Percentiles rank a stretch among this genome's conserved stretches.
phyloP scores from a whole-genome alignment of 176 grass and related monocot species.

The Pharus latifolius region DNA sequence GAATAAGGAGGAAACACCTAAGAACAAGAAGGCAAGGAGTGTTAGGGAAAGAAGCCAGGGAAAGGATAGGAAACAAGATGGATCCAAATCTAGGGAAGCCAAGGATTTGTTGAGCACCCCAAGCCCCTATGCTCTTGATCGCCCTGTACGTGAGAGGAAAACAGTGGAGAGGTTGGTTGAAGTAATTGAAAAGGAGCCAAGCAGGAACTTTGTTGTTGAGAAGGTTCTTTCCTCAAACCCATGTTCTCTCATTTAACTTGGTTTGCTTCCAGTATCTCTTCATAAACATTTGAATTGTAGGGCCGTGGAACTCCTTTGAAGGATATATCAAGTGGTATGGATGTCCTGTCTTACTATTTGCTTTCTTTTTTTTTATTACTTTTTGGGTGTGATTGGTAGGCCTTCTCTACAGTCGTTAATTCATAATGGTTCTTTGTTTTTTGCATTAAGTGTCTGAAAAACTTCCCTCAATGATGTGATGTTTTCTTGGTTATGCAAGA shows the following conservation, averaged over 20 bases:
- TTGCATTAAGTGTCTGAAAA: not conserved
- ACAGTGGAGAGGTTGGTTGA: slow-evolving; percentile 96
- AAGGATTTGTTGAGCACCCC: slow-evolving; percentile 36
- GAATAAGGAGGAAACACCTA: slow-evolving; percentile 44
- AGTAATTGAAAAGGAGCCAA: slow-evolving; percentile 95
- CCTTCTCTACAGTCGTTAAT: not conserved
- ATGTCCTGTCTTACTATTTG: not conserved
- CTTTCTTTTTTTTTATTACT: not conserved
- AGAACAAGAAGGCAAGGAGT: slow-evolving; percentile 58
- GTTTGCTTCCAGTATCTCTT: slow-evolving; percentile 14
- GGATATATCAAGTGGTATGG: slow-evolving; percentile 81
- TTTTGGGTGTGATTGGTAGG: not conserved
- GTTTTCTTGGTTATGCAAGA: slow-evolving; percentile 4
- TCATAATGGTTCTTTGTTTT: not conserved
- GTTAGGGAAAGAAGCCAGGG: slow-evolving; percentile 44
- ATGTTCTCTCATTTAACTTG: not conserved
- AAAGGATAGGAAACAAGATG: slow-evolving; percentile 35
- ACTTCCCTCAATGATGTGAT: not conserved
- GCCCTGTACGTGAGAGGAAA: slow-evolving; percentile 95
- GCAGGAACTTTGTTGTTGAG: slow-evolving; percentile 63
- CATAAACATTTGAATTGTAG: slow-evolving; percentile 33
- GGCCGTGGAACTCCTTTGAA: slow-evolving; percentile 91
- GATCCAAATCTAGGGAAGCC: slow-evolving; percentile 43
- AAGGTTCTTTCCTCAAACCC: slow-evolving; percentile 48
- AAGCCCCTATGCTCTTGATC: slow-evolving; percentile 49